These are phyloP conservation scores for Phaeotremella fagi DNA, from an alignment of 768 basidiomycete genomes.

Conservation along the genomic window DNA sequence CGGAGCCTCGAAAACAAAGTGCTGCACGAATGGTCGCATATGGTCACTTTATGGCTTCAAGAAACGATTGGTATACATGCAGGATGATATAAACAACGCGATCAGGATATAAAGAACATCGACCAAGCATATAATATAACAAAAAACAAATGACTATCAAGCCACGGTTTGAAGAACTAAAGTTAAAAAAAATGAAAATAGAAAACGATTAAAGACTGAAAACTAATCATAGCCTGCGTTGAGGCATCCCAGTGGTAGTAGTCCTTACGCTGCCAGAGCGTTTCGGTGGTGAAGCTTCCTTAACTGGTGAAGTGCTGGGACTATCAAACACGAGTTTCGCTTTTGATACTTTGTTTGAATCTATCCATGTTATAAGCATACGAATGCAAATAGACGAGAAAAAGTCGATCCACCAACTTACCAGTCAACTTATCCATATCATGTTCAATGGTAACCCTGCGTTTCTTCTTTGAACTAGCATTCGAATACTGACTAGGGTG, in stretches of 20 bases:
- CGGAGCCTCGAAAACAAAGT: no score
- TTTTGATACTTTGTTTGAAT: slow-evolving; percentile 18
- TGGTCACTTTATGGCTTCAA: no score
- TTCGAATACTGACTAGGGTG: slow-evolving; percentile 36
- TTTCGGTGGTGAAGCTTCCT: neutral
- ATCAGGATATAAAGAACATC: neutral
- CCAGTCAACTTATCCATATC: slow-evolving; percentile 39
- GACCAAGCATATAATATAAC: neutral
- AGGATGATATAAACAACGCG: neutral
- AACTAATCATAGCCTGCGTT: no score
- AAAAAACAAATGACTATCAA: neutral
- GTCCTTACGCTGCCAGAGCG: neutral
- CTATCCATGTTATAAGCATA: neutral
- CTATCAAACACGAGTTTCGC: slow-evolving; percentile 20
- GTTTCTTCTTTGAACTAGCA: slow-evolving; percentile 21
- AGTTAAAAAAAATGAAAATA: no score
- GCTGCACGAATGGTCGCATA: no score
- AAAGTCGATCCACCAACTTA: slow-evolving; percentile 16
- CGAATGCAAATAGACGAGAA: neutral
- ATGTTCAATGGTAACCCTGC: slow-evolving; percentile 44
- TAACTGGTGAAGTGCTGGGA: neutral
- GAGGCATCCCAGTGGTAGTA: neutral
- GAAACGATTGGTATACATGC: neutral
- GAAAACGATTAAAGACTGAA: no score
- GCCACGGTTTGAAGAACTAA: no score